Base-by-base conservation (phyloP, 2,329 filamentous ascomycete species). In the Alternaria sp. region DNA sequence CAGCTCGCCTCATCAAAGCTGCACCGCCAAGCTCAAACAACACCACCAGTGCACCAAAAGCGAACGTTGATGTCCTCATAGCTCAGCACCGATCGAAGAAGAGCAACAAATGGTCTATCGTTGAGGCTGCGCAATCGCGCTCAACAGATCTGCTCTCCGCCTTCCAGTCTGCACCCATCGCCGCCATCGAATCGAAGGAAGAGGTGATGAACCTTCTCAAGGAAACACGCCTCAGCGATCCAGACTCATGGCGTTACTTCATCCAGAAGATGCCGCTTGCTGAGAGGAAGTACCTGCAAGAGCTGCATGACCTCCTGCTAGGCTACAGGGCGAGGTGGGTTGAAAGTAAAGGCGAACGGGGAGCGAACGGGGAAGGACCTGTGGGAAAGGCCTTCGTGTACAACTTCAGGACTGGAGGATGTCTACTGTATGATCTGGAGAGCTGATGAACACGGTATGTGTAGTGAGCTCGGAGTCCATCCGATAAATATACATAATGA, bases 81-180 rank as follows among this genome's bases (percentile, higher is more conserved):
- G 88, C 91, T 1, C 90, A 92, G 58, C 94, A 93, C 51, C 89
- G 90, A 70, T 93, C 89, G 78, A 97, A 97, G 80, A 98, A 97
- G 81, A 91, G 91, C 64, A 97, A 97, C 79, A 89, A 94, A 54
- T 89, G 89, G 73, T 89, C 89, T 28, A 93, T 98, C 51, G 89
- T 97, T 48, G 92, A 96, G 75, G 91, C 94, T 66, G 86, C 85
- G n/a, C 82, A 87, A 54, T 74, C 83, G 6, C 81, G 81, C 32
- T 84, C 83, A 30, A 84, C 87, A 30, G 87, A 86, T 57, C 83
- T 94, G 36, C 85, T 93, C 12, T 87, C 90, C 32, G 87, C 86
- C 5, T 93, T 93, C 67, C 82, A 92, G 5, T 86, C 90, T 30
- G 92, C 92, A 0, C 93, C 93, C 0, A 91, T 97, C 59, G 87